Base-by-base conservation (phyloP, 805 yeast genomes). In the Starmerella sirachaensis region DNA sequence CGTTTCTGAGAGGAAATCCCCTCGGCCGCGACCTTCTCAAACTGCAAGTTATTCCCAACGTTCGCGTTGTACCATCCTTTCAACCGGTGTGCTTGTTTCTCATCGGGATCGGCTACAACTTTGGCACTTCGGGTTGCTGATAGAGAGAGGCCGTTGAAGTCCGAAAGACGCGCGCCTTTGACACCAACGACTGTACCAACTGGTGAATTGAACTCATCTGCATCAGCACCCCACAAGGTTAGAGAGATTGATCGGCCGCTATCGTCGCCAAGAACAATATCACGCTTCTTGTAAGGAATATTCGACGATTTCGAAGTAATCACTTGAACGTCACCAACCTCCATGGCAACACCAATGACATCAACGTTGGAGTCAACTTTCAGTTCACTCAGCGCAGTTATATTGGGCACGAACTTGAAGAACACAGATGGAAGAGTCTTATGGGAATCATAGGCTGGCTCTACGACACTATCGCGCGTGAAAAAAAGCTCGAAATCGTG, bases 51-150 rank as follows among this genome's bases (percentile, higher is more conserved):
- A 12, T 22, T 60, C 17, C 68, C 67, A 27, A 95, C 96, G 49
- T 71, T 74, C 28, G 78, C 70, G 53, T 84, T 94, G 54, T 75
- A 91, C 99, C 99, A 91, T 6, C 97, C 97, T 59, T 84, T 83
- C 49, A 91, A 69, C 38, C 73, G 69, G 57, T 75, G 84, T 4
- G 96, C 88, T 57, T 84, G 95, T 14, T 82, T 77, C 17, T 81
- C 70, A 54, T 86, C 95, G 2, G 98, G 98, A 52, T 83, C 82
- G 10, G 81, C 69, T 25, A 75, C 58, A 46, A 91, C 61, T 1
- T 81, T 70, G 16, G 94, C 85, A 9, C 82, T 69, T 43, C 78
- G 83, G 18, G 86, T 75, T 58, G 85, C 69, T 1, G 93, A 78
- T 48, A 91, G 65, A 11, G 82, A 70, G 55, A 88, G 76, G 18